phyloP scores from a whole-genome alignment of 208 protist genomes.

The Vickermania spadyakhi region DNA sequence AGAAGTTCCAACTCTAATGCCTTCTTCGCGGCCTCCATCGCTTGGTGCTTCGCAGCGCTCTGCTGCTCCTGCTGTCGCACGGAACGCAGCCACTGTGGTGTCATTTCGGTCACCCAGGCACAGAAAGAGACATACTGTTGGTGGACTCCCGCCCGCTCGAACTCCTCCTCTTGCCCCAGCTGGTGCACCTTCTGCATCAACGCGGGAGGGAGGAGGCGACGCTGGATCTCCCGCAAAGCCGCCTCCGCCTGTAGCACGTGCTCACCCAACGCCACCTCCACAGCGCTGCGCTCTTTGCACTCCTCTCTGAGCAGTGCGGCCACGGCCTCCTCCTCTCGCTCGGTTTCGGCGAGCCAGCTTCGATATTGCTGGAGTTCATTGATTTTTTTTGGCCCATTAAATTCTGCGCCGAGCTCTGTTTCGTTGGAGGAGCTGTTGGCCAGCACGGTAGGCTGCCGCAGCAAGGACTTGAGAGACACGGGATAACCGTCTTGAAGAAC shows the following conservation, averaged over 20 bases:
- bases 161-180: slow-evolving; percentile 18
- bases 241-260: slow-evolving; percentile 10
- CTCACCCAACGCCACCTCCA: slow-evolving; percentile 30
- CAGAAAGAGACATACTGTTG: slow-evolving; percentile 26
- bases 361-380: background rate
- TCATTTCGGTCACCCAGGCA: slow-evolving; percentile 38
- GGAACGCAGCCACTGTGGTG: slow-evolving; percentile 49
- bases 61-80: slow-evolving; percentile 21
- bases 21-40: slow-evolving; percentile 46
- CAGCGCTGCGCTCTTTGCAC: slow-evolving; percentile 58
- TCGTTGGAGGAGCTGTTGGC: background rate
- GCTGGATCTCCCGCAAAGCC: slow-evolving; percentile 14
- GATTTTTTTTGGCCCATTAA: too few species aligned
- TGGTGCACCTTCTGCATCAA: slow-evolving; percentile 17
- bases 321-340: slow-evolving; percentile 32
- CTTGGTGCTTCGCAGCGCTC: slow-evolving; percentile 17
- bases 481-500: background rate
- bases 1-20: slow-evolving; percentile 44
- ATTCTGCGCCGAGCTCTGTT: background rate
- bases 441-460: background rate
- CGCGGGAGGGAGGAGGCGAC: slow-evolving; percentile 32
- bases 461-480: background rate
- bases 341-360: background rate
- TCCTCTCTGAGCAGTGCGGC: slow-evolving; percentile 62
- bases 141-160: slow-evolving; percentile 16